Evolutionary conservation across 768 basidiomycete genomes (phyloP), one percentile per base, ranked within the genome.

Genomic region (Sporobolomyces pararoseus): DNA sequence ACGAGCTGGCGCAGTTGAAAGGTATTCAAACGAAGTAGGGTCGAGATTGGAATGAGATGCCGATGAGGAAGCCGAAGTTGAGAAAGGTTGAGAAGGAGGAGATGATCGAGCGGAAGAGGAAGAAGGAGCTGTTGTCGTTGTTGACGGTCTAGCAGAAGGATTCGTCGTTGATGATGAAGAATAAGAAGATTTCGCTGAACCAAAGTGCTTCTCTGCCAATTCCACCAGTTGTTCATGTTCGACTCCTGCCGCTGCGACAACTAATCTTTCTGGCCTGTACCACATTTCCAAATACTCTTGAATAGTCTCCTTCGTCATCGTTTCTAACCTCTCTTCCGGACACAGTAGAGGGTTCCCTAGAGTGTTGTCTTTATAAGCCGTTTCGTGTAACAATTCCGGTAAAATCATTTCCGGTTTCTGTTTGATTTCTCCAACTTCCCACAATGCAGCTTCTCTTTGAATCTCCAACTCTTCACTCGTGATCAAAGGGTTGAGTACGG

Each of bases 241-340:
- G 85, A 99, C 88, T 14, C 96, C 96, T 0, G 91, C 89, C 16
- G 91, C 94, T 7, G 95, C 92, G 65, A 98, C 84, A 47, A 98
- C 94, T 86, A 99, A 96, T 63, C 90, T 83, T 77, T 97, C 95
- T 0, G 96, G 95, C 58, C 86, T 82, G 79, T 91, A 97, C 93
- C 92, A 96, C 47, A 87, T 85, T 63, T 81, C 81, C 82, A 89
- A 86, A 69, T 83, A 88, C 7, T 83, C 80, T 57, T 84, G 83
- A 66, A 98, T 83, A 29, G 85, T 80, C 50, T 83, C 79, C 34
- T 83, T 82, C 69, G 88, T 86, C 60, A 97, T 86, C 55, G 80
- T 71, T 59, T 86, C 82, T 76, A 96, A 85, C 49, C 89, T 86
- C 27, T 94, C 88, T 70, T 89, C 88, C 0, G 91, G 90, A 78